These are phyloP conservation scores for Bertia moriformis DNA, from an alignment of 2,329 filamentous ascomycete species.

Conservation along the genomic window DNA sequence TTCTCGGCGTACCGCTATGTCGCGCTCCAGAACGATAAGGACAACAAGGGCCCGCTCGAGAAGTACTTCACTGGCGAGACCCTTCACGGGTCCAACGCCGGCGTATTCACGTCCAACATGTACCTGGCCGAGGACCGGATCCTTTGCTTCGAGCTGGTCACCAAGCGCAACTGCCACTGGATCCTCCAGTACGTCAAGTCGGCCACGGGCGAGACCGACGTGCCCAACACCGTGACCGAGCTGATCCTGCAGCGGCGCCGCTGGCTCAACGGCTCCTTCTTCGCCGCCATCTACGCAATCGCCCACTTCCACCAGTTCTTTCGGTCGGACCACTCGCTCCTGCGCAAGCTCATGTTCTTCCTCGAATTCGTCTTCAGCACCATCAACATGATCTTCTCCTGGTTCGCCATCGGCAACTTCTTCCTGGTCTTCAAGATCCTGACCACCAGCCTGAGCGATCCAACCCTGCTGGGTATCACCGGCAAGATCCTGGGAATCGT, in stretches of 20 bases:
- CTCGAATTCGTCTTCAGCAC: conserved; percentile 91
- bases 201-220: conserved; percentile 89
- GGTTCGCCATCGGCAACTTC: conserved; percentile 98
- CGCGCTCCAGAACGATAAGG: conserved; percentile 91
- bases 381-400: conserved; percentile 93
- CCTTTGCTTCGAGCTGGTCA: conserved; percentile 93
- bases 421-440: conserved; percentile 97
- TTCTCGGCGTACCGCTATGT: conserved; percentile 94
- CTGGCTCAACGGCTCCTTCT: conserved; percentile 97
- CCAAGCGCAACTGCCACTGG: conserved; percentile 95
- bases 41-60: conserved; percentile 77
- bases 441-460: conserved; percentile 65
- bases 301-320: conserved; percentile 94
- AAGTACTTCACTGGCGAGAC: conserved; percentile 97
- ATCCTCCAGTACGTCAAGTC: conserved; percentile 97
- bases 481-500: conserved; percentile 74
- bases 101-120: conserved; percentile 98
- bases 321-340: conserved; percentile 74
- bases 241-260: conserved; percentile 88
- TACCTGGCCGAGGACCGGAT: conserved; percentile 98
- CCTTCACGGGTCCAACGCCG: conserved; percentile 74
- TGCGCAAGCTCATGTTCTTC: conserved; percentile 80
- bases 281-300: conserved; percentile 87
- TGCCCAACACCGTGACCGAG: conserved; percentile 85
- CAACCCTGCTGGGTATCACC: conserved; percentile 55